phyloP scores from a whole-genome alignment of 169 alveolate genomes.

The Plasmodium cynomolgi region DNA sequence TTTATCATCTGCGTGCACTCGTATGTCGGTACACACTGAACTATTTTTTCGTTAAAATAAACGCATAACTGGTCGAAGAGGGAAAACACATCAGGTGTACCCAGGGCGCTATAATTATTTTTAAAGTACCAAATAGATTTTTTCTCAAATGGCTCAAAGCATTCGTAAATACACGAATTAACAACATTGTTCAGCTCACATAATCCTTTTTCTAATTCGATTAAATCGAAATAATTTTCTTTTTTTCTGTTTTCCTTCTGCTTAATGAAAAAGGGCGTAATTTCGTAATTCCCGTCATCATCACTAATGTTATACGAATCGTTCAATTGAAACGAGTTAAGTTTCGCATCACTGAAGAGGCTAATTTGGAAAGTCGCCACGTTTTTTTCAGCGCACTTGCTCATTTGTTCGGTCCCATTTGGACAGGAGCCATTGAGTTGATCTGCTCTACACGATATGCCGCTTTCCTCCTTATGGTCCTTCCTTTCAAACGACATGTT shows the following conservation, averaged over 20 bases:
- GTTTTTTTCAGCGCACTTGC: background rate
- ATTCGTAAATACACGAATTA: conserved; percentile 65
- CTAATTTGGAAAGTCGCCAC: conserved; percentile 31
- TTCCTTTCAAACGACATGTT: background rate
- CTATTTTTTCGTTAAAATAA: conserved; percentile 6
- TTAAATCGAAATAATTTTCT: conserved; percentile 37
- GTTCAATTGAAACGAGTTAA: conserved; percentile 23
- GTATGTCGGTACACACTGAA: conserved; percentile 43
- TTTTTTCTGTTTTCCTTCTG: conserved; percentile 10
- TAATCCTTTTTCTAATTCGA: conserved; percentile 65
- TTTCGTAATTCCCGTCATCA: conserved; percentile 57
- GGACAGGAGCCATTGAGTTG: background rate
- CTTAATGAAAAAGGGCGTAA: conserved; percentile 59
- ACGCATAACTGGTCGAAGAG: conserved; percentile 47
- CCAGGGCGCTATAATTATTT: conserved; percentile 5
- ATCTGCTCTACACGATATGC: background rate
- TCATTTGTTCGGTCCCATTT: background rate
- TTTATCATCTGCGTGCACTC: conserved; percentile 40
- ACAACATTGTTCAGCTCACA: conserved; percentile 59
- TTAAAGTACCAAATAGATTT: conserved; percentile 41
- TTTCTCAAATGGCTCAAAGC: conserved; percentile 52
- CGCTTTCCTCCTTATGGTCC: background rate
- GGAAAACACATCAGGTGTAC: conserved; percentile 31
- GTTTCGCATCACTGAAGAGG: conserved; percentile 14
- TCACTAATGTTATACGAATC: conserved; percentile 20